phyloP scores from a whole-genome alignment of 805 yeast species.

The Metschnikowia drakensbergensis region DNA sequence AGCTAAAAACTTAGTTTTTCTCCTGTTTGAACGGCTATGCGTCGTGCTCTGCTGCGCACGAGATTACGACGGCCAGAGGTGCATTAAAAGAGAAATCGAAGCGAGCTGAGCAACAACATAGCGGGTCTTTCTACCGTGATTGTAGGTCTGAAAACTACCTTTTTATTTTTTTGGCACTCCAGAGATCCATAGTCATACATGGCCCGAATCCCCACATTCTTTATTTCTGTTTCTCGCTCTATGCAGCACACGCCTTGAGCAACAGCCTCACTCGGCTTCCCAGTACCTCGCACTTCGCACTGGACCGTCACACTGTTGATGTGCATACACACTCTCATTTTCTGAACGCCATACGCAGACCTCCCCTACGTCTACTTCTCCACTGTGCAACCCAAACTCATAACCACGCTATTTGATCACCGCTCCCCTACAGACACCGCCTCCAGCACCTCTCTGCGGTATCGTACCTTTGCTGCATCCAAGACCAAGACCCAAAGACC shows the following conservation, averaged over 20 bases:
- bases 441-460: background rate
- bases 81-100: background rate
- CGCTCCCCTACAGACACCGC: background rate
- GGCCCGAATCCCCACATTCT: background rate
- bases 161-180: background rate
- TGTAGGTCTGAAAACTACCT: background rate
- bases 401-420: background rate
- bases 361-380: background rate
- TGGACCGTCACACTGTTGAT: background rate
- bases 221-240: background rate
- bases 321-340: slow-evolving; percentile 1
- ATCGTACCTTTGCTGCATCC: background rate
- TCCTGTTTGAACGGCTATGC: too few relatives aligned
- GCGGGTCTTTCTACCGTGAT: background rate
- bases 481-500: background rate
- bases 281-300: slow-evolving; percentile 1
- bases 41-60: background rate
- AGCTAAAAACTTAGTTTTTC: too few relatives aligned
- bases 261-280: background rate
- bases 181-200: background rate
- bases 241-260: background rate
- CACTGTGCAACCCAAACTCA: background rate
- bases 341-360: slow-evolving; percentile 1
- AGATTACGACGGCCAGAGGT: background rate
- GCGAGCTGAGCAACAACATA: background rate